These are phyloP conservation scores for Brassica juncea DNA, from an alignment of 345 rosid species.

Conservation along the genomic window DNA sequence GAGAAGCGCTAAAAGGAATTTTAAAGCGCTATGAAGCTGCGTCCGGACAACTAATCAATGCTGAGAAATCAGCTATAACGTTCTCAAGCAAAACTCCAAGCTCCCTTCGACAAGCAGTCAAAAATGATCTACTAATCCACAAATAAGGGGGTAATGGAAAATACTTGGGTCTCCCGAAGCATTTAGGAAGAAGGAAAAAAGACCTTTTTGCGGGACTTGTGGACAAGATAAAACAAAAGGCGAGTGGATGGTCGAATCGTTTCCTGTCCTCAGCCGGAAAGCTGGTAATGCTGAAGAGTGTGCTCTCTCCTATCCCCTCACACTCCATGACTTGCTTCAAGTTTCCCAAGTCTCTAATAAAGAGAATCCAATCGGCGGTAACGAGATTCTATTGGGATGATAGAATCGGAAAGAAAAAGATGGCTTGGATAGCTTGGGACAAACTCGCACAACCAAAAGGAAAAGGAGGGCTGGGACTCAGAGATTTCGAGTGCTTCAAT, in stretches of 20 bases:
- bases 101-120: neutral
- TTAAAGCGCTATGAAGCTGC: neutral
- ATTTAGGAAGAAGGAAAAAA: neutral
- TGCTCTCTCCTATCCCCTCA: neutral
- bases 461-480: neutral
- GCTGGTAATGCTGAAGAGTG: neutral
- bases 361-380: neutral
- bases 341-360: neutral
- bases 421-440: neutral
- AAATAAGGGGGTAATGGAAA: neutral
- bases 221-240: neutral
- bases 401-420: neutral
- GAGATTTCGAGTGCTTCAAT: neutral
- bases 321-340: neutral
- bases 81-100: neutral
- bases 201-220: neutral
- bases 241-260: neutral
- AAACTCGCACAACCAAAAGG: neutral
- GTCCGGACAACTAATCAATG: neutral
- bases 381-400: neutral
- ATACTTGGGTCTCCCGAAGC: neutral
- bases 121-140: neutral
- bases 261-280: neutral
- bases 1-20: neutral
- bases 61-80: neutral